Evolutionary conservation across 495 filamentous ascomycete species (phyloP), one percentile per base, ranked within the genome.

Genomic region (Penicillium chermesinum): DNA sequence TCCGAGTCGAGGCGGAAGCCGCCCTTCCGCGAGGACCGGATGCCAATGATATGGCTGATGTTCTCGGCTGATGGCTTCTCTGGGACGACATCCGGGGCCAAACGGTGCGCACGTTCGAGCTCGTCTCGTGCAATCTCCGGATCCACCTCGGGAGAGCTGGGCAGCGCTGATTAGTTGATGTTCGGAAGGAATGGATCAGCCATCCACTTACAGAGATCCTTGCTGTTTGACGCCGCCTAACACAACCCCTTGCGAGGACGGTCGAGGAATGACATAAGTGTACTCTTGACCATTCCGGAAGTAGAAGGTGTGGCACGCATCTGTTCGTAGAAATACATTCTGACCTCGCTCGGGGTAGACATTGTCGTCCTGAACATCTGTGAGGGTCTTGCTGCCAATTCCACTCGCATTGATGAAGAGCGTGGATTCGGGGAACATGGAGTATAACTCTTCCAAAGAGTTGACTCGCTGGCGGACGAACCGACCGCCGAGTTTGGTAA

Each of bases 181-280:
- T 2, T 22, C 1, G n/a, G 16, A 15, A 21, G 17, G 27, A 30
- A 27, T 7, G 25, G 30, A 19, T n/a, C 10, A 3, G n/a, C 5
- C 12, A 18, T 8, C 27, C 3, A 46, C 65, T 41, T 56, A 73
- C 70, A 73, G 44, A 13, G 62, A 60, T 25, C 61, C 66, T 44
- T 58, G 57, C 32, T 73, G 66, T 42, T 76, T 77, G 38, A 73
- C 65, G 1, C 74, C 74, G 10, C 74, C 74, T 15, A 77, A 46
- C 1, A 77, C 63, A 3, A 76, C 63, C 7, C 71, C 73, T 6
- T 62, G 56, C 10, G 71, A 67, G 3, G 63, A 44, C 4, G 69
- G 64, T n/a, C 73, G 66, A 15, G 74, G 74, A 36, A 77, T 77
- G 15, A 77, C 55, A 49, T 77, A 76, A 14, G 73, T 76, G 41